phyloP scores from a whole-genome alignment of 1,139 yeast genomes.

The Suhomyces wounanorum region DNA sequence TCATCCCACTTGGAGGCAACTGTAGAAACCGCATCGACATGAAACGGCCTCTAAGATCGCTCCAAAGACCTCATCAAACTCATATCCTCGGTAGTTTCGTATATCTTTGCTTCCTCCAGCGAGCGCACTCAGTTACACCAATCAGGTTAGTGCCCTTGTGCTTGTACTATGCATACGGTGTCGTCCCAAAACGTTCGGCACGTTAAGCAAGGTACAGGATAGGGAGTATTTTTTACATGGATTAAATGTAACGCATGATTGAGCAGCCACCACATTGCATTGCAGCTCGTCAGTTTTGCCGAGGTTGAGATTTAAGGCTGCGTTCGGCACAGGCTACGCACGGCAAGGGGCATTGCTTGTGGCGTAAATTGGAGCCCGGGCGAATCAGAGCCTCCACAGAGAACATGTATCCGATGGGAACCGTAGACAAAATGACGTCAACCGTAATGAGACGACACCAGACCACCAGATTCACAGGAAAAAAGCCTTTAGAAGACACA shows the following conservation, averaged over 20 bases:
- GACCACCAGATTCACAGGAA: neutral
- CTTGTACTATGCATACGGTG: neutral
- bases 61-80: too few relatives aligned
- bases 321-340: neutral
- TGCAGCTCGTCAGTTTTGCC: conserved; percentile 10
- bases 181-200: conserved; percentile 6
- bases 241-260: neutral
- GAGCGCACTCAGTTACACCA: neutral
- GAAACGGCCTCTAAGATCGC: neutral
- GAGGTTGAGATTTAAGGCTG: conserved; percentile 2
- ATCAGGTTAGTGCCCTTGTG: neutral
- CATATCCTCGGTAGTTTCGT: neutral
- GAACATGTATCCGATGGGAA: neutral
- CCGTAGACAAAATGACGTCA: neutral
- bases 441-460: neutral
- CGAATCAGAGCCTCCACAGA: neutral
- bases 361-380: neutral
- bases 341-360: neutral
- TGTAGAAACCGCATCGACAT: neutral
- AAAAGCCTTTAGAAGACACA: neutral
- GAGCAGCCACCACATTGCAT: conserved; percentile 2
- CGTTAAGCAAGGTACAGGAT: conserved; percentile 12
- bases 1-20: too few relatives aligned
- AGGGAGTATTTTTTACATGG: neutral
- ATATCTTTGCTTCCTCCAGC: neutral